Evolutionary conservation across 331 rosid species (phyloP), one percentile per base, ranked within the genome.

Genomic region (Cucumis variabilis): DNA sequence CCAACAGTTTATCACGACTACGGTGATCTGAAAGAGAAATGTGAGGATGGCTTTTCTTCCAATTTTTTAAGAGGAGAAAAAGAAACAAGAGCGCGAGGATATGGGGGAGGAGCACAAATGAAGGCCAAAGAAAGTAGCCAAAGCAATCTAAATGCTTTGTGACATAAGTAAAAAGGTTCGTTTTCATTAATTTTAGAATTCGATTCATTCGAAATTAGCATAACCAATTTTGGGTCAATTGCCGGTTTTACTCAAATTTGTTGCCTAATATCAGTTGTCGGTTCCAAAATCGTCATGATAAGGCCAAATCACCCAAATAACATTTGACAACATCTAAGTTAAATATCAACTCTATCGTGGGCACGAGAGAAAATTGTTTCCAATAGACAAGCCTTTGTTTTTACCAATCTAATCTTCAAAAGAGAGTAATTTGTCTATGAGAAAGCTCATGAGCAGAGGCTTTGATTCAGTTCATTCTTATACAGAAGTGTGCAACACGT

Each of bases 371-470:
- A 7, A 20, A 7, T 62, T 10, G 7, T 62, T 41, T 41, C 11
- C 79, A 73, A 37, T 14, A 37, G 16, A 33, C 11, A 72, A 25
- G 75, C 13, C 44, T 73, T 37, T 7, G 53, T 73, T 73, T 12
- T 27, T 41, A 44, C 27, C 80, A 74, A 11, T 9, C 80, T 41
- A 74, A 41, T 19, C 80, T 11, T 48, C 2, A 7, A 20, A 62
- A 21, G 68, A 20, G 67, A 63, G 25, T 63, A 63, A 20, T 63
- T 63, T 8, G 25, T 20, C 25, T 21, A 3, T 21, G 24, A 63
- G 78, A 72, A 72, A 75, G 30, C 60, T 20, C 62, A 76, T 76
- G 37, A 46, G 37, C 82, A 74, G 55, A 25, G 78, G 51, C 15
- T 48, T 30, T 76, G 37, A 76, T 76, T 76, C 37, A 48, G 82